A percentile compares a stretch with the other conserved stretches of the same genome.
phyloP scores from a whole-genome alignment of 345 rosid genomes.

The Euphorbia pulcherrima region DNA sequence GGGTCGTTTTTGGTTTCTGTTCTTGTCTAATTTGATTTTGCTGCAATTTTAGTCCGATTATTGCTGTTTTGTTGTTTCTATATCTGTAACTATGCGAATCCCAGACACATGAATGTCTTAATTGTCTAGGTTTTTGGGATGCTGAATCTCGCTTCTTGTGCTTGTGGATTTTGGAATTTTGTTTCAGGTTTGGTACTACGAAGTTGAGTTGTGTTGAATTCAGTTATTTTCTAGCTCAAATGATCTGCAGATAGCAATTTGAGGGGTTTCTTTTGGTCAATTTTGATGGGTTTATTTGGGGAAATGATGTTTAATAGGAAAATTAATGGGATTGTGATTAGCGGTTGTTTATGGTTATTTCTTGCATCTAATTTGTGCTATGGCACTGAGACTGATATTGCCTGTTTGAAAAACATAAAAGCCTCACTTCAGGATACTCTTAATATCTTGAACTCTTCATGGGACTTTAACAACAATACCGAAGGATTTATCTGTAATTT shows the following conservation, averaged over 20 bases:
- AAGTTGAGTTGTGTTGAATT: slow-evolving; percentile 14
- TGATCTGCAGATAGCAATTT: slow-evolving; percentile 11
- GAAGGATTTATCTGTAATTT: slow-evolving; percentile 71
- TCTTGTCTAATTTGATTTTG: slow-evolving; percentile 3
- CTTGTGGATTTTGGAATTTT: slow-evolving; percentile 1
- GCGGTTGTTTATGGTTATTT: slow-evolving; percentile 35
- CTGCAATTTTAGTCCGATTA: slow-evolving; percentile 15
- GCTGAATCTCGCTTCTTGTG: slow-evolving; percentile 17
- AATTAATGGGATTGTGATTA: slow-evolving; percentile 19
- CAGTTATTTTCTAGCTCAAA: slow-evolving; percentile 16
- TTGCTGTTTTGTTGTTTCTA: slow-evolving; percentile 1
- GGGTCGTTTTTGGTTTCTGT: slow-evolving; percentile 5
- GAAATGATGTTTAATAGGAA: slow-evolving; percentile 28
- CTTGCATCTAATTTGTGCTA: slow-evolving; percentile 33
- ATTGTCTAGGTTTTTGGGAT: neutral
- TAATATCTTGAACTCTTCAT: slow-evolving; percentile 35
- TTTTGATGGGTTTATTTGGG: slow-evolving; percentile 19
- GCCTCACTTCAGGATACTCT: slow-evolving; percentile 47
- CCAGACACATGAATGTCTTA: neutral
- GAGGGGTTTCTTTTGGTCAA: slow-evolving; percentile 11
- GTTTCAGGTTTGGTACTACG: slow-evolving; percentile 26
- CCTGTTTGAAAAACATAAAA: slow-evolving; percentile 45
- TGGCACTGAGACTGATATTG: slow-evolving; percentile 40
- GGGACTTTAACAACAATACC: slow-evolving; percentile 56
- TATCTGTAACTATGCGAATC: neutral